Evolutionary conservation across 2,329 filamentous ascomycete species (phyloP).

Genomic region (Fonsecaea pugnacius): DNA sequence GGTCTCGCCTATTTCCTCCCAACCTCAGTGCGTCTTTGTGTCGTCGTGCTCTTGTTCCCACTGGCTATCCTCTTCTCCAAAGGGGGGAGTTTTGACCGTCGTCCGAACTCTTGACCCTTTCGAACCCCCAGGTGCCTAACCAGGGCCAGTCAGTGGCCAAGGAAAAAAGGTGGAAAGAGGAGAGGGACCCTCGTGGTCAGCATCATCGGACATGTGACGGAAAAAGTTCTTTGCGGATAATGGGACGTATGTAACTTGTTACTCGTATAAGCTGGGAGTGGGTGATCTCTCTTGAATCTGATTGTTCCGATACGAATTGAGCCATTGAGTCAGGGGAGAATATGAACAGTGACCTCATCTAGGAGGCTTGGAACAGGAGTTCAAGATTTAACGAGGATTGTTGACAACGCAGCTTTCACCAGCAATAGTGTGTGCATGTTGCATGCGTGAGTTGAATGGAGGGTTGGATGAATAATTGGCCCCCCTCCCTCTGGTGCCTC

Average conservation of each 20-base stretch:
- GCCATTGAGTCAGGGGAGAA: neutral
- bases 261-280: no score
- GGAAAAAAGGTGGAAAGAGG: conserved; percentile 5
- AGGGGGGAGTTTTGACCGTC: neutral
- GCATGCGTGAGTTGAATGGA: neutral
- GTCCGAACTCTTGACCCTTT: neutral
- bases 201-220: conserved; percentile 7
- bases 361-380: neutral
- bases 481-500: neutral
- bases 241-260: neutral
- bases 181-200: neutral
- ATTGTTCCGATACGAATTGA: conserved; percentile 1
- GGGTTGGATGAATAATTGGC: neutral
- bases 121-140: neutral
- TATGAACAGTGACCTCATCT: neutral
- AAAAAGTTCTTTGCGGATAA: conserved; percentile 3
- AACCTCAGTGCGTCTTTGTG: conserved; percentile 4
- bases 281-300: neutral
- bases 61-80: neutral
- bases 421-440: neutral
- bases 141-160: neutral
- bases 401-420: neutral
- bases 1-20: conserved; percentile 12
- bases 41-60: conserved; percentile 8
- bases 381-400: neutral